phyloP scores from a whole-genome alignment of 257 asterid species.

The Craterostigma plantagineum region DNA sequence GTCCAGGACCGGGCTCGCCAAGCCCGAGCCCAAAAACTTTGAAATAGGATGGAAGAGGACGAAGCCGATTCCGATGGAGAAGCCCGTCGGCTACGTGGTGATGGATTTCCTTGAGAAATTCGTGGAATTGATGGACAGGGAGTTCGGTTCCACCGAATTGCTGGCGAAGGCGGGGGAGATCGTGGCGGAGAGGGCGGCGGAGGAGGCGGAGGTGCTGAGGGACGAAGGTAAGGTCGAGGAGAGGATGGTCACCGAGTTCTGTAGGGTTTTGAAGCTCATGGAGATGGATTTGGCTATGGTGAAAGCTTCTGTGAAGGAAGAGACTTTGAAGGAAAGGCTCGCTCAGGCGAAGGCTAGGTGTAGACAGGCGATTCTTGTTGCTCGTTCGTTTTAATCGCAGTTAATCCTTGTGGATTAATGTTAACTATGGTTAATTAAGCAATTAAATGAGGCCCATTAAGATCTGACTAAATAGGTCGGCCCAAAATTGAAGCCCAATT shows the following conservation, averaged over 20 bases:
- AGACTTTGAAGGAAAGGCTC: constrained; percentile 52
- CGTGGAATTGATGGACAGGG: constrained; percentile 49
- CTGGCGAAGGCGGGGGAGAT: constrained; percentile 59
- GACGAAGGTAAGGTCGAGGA: constrained; percentile 83
- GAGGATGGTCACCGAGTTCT: constrained; percentile 65
- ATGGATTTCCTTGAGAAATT: constrained; percentile 72
- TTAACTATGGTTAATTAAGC: too few relatives aligned
- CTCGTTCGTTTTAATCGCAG: constrained; percentile 26
- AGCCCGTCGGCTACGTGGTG: constrained; percentile 54
- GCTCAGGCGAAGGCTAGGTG: constrained; percentile 67
- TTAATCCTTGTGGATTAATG: too few relatives aligned
- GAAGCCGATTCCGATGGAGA: constrained; percentile 44
- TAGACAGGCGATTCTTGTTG: constrained; percentile 84
- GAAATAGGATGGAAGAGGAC: constrained; percentile 94
- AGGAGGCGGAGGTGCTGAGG: constrained; percentile 52
- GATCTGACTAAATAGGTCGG: too few relatives aligned
- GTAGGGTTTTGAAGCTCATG: constrained; percentile 68
- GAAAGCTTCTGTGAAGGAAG: constrained; percentile 64
- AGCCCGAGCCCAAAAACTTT: constrained; percentile 56
- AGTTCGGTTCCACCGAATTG: constrained; percentile 44
- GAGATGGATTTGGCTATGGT: constrained; percentile 86
- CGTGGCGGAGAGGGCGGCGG: constrained; percentile 51
- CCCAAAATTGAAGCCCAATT: too few relatives aligned
- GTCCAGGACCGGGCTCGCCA: constrained; percentile 24
- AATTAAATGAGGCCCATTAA: too few relatives aligned